Conservation (phyloP, 179 eudicot genomes). For the Amaranthus tricolor region DNA sequence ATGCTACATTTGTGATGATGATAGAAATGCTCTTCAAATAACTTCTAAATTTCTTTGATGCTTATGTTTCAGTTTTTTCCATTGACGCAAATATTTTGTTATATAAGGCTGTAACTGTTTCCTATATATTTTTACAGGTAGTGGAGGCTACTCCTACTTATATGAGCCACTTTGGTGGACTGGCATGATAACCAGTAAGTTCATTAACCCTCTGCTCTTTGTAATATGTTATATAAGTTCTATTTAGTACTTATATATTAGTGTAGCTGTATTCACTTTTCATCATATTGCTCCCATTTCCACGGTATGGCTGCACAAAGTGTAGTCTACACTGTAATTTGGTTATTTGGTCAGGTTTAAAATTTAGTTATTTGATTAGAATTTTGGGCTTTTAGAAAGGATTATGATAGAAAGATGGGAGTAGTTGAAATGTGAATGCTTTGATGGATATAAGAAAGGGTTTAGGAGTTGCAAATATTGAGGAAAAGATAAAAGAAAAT, state of each 20-base stretch:
- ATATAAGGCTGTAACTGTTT: constrained; percentile 1
- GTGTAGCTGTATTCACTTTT: background rate
- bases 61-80: background rate
- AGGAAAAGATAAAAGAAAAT: no score
- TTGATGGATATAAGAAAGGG: no score
- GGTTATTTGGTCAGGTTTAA: background rate
- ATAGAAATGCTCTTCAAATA: background rate
- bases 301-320: background rate
- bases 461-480: no score
- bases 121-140: constrained; percentile 33
- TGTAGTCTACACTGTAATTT: background rate
- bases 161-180: constrained; percentile 52
- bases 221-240: background rate
- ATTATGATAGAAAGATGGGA: no score
- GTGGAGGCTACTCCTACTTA: constrained; percentile 48
- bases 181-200: constrained; percentile 54
- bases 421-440: no score
- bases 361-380: no score
- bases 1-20: background rate
- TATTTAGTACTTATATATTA: background rate
- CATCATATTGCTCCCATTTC: background rate
- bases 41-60: background rate
- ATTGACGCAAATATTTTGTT: background rate
- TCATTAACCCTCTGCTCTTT: background rate
- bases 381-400: no score